Base-by-base conservation (phyloP, 495 filamentous ascomycete genomes). In the Recurvomyces mirabilis region DNA sequence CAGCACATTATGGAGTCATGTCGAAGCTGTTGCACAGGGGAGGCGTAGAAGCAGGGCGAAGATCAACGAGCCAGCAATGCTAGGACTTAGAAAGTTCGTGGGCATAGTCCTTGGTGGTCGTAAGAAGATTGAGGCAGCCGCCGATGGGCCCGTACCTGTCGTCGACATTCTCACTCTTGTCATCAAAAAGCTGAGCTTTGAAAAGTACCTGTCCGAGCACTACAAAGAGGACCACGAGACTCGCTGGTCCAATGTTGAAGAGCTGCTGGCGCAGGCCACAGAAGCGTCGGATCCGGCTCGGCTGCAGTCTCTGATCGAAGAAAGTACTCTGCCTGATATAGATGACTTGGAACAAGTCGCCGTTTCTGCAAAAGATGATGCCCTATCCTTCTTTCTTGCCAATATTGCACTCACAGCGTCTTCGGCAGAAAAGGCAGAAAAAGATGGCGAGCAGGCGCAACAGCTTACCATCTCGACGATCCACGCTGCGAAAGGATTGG, bases 381-480 rank as follows among this genome's bases (percentile, higher is more conserved):
- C 74, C 2, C 65, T 99, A 10, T 79, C 86, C 0, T 75, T 71
- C 3, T 96, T 96, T 49, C 68, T 99, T 26, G 82, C 86, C 11
- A 99, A 96, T 60, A 78, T 95, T 4, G 78, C 88, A 0, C 64
- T 99, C 19, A 82, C 87, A 1, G 79, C 52, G 14, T 31, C 38
- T 2, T 31, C 82, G 0, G 88, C 94, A 54, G 70, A 81, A 38
- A 65, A 63, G 5, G 68, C 69, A 14, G 72, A 78, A 9, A 74
- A 76, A 1, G 70, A 69, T 1, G 69, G 74, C 15, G 67, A 75
- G n/a, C 60, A 51, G 1, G 58, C 30, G 14, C 72, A 77, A 11
- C 77, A 82, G 55, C 77, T 96, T 12, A 95, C 87, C 1, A 84
- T 99, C 13, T 94, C 86, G 11, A 99, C 93, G 0, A 95, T 99